Conservation (phyloP, 768 basidiomycete species). For the Daedaleopsis nitida region DNA sequence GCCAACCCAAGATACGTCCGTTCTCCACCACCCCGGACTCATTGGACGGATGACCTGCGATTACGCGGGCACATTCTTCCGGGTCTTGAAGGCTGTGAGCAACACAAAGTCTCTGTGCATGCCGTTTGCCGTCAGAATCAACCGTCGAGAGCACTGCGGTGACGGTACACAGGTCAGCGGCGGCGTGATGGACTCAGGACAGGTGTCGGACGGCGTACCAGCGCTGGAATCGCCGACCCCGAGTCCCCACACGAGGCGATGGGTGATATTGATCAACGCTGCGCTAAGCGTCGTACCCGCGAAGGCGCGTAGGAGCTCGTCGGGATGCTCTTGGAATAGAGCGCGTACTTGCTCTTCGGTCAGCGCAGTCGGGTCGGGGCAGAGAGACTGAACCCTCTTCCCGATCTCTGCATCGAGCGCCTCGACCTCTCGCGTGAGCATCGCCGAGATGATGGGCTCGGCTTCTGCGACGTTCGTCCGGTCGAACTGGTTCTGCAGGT, state of each 20-base stretch:
- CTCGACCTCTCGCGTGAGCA: slow-evolving; percentile 1
- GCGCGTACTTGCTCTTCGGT: background rate
- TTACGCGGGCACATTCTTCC: background rate
- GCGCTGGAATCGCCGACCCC: slow-evolving; percentile 9
- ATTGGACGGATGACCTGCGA: background rate
- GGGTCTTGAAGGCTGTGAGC: background rate
- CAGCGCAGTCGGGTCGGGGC: background rate
- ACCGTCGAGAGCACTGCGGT: background rate
- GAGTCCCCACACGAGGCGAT: slow-evolving; percentile 3
- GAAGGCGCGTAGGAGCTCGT: background rate
- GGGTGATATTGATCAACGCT: slow-evolving; percentile 1
- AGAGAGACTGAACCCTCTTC: background rate
- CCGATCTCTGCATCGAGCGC: background rate
- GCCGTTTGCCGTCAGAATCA: background rate
- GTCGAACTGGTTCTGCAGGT: background rate
- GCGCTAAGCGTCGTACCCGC: background rate
- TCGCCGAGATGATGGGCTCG: background rate
- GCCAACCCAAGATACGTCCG: slow-evolving; percentile 1
- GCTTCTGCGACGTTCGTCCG: background rate
- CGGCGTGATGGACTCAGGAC: background rate
- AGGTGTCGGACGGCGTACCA: background rate
- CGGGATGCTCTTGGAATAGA: background rate
- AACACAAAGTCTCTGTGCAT: background rate
- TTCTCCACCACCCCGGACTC: slow-evolving; percentile 4
- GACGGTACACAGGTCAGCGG: background rate